A percentile compares a stretch with the other conserved stretches of the same genome.
phyloP scores from a whole-genome alignment of 2,329 filamentous ascomycete species.

The Fusarium agapanthi region DNA sequence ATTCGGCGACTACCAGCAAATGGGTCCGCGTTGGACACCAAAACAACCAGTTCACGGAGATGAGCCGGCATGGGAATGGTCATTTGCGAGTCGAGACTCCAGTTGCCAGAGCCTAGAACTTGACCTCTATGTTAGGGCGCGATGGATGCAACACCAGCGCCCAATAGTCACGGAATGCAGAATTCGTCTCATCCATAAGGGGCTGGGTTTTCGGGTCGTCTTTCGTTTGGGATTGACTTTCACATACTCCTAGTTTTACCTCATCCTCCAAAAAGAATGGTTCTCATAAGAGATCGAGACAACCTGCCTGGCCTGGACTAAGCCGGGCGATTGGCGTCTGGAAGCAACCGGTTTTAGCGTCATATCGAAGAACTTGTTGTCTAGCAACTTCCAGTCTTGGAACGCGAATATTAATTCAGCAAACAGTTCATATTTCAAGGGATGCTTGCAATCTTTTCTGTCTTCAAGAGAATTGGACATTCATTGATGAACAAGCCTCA shows the following conservation, averaged over 20 bases:
- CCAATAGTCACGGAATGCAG: conserved; percentile 19
- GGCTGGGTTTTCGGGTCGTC: not conserved
- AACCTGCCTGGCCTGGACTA: not conserved
- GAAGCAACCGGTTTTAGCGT: conserved; percentile 6
- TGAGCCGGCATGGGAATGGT: conserved; percentile 9
- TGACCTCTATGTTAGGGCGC: conserved; percentile 2
- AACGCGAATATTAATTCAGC: not conserved
- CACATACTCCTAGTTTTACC: not conserved
- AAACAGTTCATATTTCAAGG: not conserved
- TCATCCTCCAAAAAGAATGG: not conserved
- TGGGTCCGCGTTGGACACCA: not conserved
- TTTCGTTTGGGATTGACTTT: not conserved
- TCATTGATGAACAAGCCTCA: conserved; percentile 5
- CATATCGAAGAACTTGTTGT: not conserved
- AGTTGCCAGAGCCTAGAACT: conserved; percentile 29
- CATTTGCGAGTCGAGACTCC: conserved; percentile 4
- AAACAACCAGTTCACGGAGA: conserved; percentile 12
- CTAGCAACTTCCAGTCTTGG: not conserved
- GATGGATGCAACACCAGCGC: conserved; percentile 12
- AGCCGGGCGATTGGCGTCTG: not conserved
- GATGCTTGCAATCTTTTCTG: not conserved
- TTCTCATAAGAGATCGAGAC: not conserved
- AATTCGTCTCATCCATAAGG: not conserved
- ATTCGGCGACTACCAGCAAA: conserved; percentile 1
- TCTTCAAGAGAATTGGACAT: not conserved